Conservation (phyloP, 2,329 filamentous ascomycete species). For the Alternaria burnsii region DNA sequence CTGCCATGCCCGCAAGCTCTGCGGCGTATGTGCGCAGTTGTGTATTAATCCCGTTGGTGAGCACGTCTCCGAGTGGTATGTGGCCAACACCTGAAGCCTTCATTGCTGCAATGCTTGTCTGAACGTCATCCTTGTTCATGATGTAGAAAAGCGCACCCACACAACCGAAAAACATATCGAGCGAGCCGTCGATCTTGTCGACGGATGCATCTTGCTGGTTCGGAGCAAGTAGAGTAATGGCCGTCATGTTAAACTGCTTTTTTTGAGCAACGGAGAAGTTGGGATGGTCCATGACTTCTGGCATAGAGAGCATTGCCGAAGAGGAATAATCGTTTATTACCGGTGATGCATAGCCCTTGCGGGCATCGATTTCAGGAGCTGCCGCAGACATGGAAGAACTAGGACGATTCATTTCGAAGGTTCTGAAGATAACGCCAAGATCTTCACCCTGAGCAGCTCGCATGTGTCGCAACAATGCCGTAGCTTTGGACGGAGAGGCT, state of each 20-base stretch:
- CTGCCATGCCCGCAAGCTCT: conserved; percentile 29
- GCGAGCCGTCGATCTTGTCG: conserved; percentile 6
- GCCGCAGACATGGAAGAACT: not conserved
- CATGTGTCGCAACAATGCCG: conserved; percentile 16
- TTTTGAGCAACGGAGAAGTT: conserved; percentile 3
- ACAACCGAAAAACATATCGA: conserved; percentile 26
- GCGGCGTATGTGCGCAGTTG: conserved; percentile 13
- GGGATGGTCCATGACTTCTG: conserved; percentile 5
- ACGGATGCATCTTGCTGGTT: conserved; percentile 8
- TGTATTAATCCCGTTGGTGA: conserved; percentile 5
- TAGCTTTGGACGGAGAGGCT: conserved; percentile 17
- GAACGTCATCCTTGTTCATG: conserved; percentile 19
- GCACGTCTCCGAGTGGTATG: conserved; percentile 14
- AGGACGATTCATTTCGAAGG: conserved; percentile 4
- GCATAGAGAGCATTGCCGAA: not conserved
- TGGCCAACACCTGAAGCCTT: conserved; percentile 4
- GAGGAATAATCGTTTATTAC: not conserved
- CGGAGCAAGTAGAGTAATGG: conserved; percentile 1
- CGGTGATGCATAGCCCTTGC: not conserved
- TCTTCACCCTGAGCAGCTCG: conserved; percentile 13
- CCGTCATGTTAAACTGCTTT: not conserved
- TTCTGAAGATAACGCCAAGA: conserved; percentile 11
- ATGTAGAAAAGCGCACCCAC: conserved; percentile 28
- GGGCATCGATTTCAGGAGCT: not conserved
- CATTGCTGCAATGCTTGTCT: conserved; percentile 2